These are phyloP conservation scores for Pichia terricola DNA, from an alignment of 1,139 yeast genomes.

Conservation along the genomic window DNA sequence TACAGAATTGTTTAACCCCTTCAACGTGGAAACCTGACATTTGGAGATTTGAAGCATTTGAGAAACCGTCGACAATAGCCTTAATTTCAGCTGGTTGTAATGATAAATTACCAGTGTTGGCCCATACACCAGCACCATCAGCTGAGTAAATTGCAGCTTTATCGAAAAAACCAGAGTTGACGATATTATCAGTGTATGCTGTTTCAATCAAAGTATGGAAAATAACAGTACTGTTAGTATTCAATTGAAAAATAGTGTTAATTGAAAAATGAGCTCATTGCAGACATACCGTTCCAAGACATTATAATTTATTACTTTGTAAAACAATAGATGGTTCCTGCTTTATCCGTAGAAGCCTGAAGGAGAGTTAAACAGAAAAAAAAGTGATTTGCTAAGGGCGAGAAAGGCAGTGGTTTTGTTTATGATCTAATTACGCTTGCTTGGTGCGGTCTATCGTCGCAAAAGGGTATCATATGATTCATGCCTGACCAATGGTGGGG, in stretches of 20 bases:
- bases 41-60: slow-evolving; percentile 69
- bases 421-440: too few species aligned
- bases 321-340: too few species aligned
- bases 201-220: slow-evolving; percentile 13
- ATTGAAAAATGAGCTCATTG: background rate
- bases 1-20: slow-evolving; percentile 78
- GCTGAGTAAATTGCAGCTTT: slow-evolving; percentile 88
- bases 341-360: too few species aligned
- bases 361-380: too few species aligned
- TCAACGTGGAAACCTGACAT: slow-evolving; percentile 78
- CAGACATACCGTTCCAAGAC: slow-evolving; percentile 31
- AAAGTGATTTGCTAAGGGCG: too few species aligned
- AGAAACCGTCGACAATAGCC: slow-evolving; percentile 71
- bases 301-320: slow-evolving; percentile 10
- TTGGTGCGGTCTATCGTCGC: too few species aligned
- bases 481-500: too few species aligned
- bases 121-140: slow-evolving; percentile 96
- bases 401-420: too few species aligned
- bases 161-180: slow-evolving; percentile 80
- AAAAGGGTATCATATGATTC: too few species aligned
- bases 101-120: slow-evolving; percentile 63
- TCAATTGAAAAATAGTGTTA: background rate
- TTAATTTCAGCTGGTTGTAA: slow-evolving; percentile 64
- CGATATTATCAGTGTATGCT: slow-evolving; percentile 92
- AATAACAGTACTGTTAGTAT: slow-evolving; percentile 15